Percentiles rank a stretch among this genome's conserved stretches.
Conservation (phyloP, 257 asterid genomes). For the Solanum okadae region DNA sequence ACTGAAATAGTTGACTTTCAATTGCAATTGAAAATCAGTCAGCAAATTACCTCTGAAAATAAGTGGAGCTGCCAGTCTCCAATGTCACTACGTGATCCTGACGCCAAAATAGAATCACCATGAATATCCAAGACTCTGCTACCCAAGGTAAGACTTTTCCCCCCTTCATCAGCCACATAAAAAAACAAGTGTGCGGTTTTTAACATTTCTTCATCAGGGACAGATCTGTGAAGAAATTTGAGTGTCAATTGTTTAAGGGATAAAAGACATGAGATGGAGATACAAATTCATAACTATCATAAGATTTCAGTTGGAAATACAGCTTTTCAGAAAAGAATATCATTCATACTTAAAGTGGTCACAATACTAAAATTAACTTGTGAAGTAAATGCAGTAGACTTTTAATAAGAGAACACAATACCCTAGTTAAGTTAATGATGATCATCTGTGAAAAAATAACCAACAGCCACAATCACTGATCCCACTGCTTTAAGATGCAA, state of each 20-base stretch:
- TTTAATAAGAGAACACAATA: not conserved
- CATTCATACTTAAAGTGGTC: not conserved
- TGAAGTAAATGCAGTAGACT: not conserved
- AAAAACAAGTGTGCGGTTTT: constrained; percentile 69
- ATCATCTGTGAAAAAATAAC: not conserved
- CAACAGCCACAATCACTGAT: not conserved
- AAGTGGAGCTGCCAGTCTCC: constrained; percentile 89
- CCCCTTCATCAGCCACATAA: constrained; percentile 92
- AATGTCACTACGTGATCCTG: constrained; percentile 63
- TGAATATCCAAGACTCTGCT: constrained; percentile 29
- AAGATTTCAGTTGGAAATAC: not conserved
- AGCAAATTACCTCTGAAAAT: constrained; percentile 55
- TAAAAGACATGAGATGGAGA: not conserved
- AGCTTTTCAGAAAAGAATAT: not conserved
- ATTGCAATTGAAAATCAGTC: not conserved
- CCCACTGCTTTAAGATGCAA: not conserved
- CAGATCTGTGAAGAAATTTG: constrained; percentile 16
- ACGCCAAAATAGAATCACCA: constrained; percentile 44
- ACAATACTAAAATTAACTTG: not conserved
- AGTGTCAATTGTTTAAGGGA: constrained; percentile 7
- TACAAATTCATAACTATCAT: not conserved
- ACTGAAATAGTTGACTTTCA: not conserved
- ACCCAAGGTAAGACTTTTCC: constrained; percentile 55
- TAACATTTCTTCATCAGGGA: constrained; percentile 40
- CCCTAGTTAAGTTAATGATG: not conserved